Evolutionary conservation across 2,329 filamentous ascomycete genomes (phyloP).

Genomic region (Talaromyces sp.): DNA sequence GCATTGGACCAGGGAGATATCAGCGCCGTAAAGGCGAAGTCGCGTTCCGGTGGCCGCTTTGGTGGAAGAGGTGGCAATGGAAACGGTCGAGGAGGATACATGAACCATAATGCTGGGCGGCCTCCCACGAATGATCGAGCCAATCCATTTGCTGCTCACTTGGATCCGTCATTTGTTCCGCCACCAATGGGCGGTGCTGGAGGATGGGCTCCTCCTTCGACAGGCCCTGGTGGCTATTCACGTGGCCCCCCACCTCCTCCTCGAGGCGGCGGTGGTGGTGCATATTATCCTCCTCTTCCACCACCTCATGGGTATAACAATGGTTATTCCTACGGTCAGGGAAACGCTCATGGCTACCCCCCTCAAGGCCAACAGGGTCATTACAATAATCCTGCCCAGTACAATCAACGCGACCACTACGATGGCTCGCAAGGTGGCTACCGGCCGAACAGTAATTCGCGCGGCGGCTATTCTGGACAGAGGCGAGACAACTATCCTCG

Average conservation of each 20-base stretch:
- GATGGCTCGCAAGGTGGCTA: constrained; percentile 21
- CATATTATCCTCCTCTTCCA: constrained; percentile 19
- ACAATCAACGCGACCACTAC: constrained; percentile 22
- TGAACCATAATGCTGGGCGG: constrained; percentile 44
- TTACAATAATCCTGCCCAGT: constrained; percentile 18
- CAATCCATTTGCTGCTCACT: constrained; percentile 46
- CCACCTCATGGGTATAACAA: constrained; percentile 15
- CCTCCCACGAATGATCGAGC: constrained; percentile 30
- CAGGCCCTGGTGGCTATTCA: constrained; percentile 27
- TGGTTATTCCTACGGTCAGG: constrained; percentile 22
- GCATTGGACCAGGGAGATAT: constrained; percentile 73
- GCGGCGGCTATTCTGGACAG: background rate
- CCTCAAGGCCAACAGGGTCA: constrained; percentile 19
- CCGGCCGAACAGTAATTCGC: background rate
- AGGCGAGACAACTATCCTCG: background rate
- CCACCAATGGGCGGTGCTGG: constrained; percentile 25
- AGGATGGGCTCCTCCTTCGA: constrained; percentile 30
- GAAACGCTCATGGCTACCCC: constrained; percentile 23
- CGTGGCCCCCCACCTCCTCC: constrained; percentile 37
- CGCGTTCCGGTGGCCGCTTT: constrained; percentile 53
- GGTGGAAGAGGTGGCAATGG: constrained; percentile 44
- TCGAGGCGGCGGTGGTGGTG: constrained; percentile 30
- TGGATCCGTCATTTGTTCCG: constrained; percentile 41
- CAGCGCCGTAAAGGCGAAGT: constrained; percentile 64
- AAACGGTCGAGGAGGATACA: constrained; percentile 43